Base-by-base conservation (phyloP, 352 stramenopile genomes). In the Globisporangium iwayamae region DNA sequence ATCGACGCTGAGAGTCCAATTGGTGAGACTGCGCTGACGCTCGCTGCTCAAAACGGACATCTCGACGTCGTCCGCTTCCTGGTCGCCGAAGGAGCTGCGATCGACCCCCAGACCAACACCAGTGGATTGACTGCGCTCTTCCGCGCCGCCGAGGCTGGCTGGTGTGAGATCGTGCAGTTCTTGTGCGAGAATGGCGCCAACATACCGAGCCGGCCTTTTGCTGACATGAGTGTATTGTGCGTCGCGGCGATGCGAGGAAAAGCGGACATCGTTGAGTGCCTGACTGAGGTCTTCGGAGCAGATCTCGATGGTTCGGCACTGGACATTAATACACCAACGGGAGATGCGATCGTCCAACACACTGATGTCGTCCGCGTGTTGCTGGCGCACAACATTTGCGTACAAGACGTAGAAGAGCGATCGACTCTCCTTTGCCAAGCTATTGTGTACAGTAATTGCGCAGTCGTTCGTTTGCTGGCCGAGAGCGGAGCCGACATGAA, bases 251-350 rank as follows among this genome's bases (percentile, higher is more conserved):
- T 10, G 10, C 18, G 43, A 14, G 52, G n/a, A 3, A 9, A 16
- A 5, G n/a, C 52, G 20, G 18, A 45, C 18, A 58, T 58, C n/a
- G 52, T 58, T 18, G 52, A 58, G n/a, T 58, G 46, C 34, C 36
- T 58, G n/a, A 25, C n/a, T 4, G 52, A 47, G 36, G 18, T 46
- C 14, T 16, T 38, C 18, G 52, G 52, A 22, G 34, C 52, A 1
- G 34, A 58, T 25, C 38, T 32, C 2, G 25, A 34, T 25, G 34
- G 16, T 9, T 32, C n/a, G 52, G 22, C 34, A 10, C 3, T 38
- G 34, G 1, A 38, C 34, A 38, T 38, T 38, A 10, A 38, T 38
- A 38, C 34, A 4, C 34, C 6, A 38, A 38, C 34, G 6, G 9
- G 34, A 7, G 34, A 10, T 38, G 34, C 34, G 34, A 38, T 38